These are phyloP conservation scores for Scedosporium dehoogii DNA, from an alignment of 2,329 filamentous ascomycete genomes.

Conservation along the genomic window DNA sequence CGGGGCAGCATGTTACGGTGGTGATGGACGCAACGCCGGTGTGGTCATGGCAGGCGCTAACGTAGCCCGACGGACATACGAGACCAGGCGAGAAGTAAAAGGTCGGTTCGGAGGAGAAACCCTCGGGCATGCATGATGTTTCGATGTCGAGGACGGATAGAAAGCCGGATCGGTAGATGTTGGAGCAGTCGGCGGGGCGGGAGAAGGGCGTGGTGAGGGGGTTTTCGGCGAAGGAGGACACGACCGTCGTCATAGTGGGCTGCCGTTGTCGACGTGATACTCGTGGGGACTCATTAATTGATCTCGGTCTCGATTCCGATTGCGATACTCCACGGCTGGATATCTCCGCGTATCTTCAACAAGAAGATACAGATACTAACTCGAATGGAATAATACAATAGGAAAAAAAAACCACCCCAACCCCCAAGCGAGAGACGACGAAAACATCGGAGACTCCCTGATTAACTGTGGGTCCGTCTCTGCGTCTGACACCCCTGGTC, in stretches of 20 bases:
- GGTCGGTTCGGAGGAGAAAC: slow-evolving; percentile 16
- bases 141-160: slow-evolving; percentile 16
- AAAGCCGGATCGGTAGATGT: slow-evolving; percentile 11
- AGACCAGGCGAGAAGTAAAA: slow-evolving; percentile 22
- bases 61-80: slow-evolving; percentile 21
- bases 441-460: no score
- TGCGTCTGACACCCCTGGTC: no score
- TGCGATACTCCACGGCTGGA: no score
- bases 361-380: no score
- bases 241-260: slow-evolving; percentile 1
- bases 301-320: no score
- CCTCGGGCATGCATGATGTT: slow-evolving; percentile 18
- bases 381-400: no score
- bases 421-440: no score
- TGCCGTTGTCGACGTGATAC: no score
- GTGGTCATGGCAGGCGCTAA: slow-evolving; percentile 17
- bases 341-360: no score
- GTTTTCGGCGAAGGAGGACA: slow-evolving; percentile 14
- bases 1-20: slow-evolving; percentile 26
- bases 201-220: slow-evolving; percentile 18
- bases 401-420: no score
- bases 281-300: no score
- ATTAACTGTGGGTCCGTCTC: no score
- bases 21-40: slow-evolving; percentile 16
- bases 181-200: slow-evolving; percentile 13